phyloP scores from a whole-genome alignment of 371 early-diverging fungal genomes.

The Rhizopus delemar region DNA sequence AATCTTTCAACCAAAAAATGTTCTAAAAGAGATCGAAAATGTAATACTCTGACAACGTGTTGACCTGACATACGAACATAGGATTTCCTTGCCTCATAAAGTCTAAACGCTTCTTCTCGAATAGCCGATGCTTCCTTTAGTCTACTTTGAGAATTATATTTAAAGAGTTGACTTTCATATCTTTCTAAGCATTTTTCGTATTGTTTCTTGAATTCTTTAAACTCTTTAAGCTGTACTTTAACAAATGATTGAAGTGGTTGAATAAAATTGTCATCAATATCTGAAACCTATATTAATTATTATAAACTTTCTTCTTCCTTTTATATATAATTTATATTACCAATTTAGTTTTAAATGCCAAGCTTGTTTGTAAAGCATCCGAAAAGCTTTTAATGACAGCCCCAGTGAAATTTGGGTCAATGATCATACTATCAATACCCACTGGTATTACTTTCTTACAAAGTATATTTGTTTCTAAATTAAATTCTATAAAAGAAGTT shows the following conservation, averaged over 20 bases:
- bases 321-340: conserved; percentile 25
- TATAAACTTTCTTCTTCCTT: too few species aligned
- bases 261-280: conserved; percentile 61
- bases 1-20: conserved; percentile 29
- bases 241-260: conserved; percentile 64
- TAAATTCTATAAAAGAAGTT: conserved; percentile 25
- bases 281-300: conserved; percentile 43
- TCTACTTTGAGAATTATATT: conserved; percentile 52
- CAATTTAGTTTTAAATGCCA: conserved; percentile 60
- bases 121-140: conserved; percentile 63
- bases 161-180: conserved; percentile 61
- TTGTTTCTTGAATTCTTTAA: conserved; percentile 59
- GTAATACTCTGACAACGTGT: conserved; percentile 24
- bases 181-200: conserved; percentile 56
- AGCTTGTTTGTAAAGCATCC: conserved; percentile 57
- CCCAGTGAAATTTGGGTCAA: conserved; percentile 51
- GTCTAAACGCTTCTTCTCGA: conserved; percentile 63
- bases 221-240: conserved; percentile 63
- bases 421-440: conserved; percentile 40
- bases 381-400: conserved; percentile 52
- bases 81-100: conserved; percentile 62
- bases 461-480: conserved; percentile 27
- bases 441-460: conserved; percentile 37
- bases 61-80: conserved; percentile 53
- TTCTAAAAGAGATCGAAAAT: conserved; percentile 30